Evolutionary conservation across 108 stramenopile species (phyloP), one percentile per base, ranked within the genome.

Genomic region (Conticribra guillardii): DNA sequence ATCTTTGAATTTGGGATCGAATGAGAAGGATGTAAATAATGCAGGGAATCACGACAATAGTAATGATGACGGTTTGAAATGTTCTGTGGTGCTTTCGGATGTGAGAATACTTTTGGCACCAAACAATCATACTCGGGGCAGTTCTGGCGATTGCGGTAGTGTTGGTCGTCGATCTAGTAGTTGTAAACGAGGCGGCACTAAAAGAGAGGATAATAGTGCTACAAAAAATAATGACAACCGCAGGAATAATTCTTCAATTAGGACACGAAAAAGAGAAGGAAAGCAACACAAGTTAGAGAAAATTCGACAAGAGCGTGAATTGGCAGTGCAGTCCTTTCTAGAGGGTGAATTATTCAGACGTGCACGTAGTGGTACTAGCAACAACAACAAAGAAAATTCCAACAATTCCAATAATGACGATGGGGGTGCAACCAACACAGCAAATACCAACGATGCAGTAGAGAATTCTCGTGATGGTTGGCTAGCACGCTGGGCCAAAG

Each of bases 171-270:
- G n/a, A 53, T 23, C 52, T 53, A 8, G 52, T 16, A 18, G 17
- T 23, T 18, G 22, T 53, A 8, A 8, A 23, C 8, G 7, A n/a
- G 8, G n/a, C n/a, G n/a, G n/a, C 50, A 52, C 15, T 52, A 60
- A 55, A 48, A 34, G 90, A 86, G 33, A 63, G 62, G 49, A 93
- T 95, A 32, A 95, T 95, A 28, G 96, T 84, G 51, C 89, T 89
- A 1, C 95, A 95, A 8, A 97, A 82, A 54, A 96, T 97, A 71
- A 97, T 97, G 67, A n/a, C n/a, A n/a, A n/a, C n/a, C n/a, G n/a
- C n/a, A n/a, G n/a, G n/a, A n/a, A n/a, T n/a, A n/a, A n/a, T n/a
- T n/a, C n/a, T n/a, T n/a, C n/a, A n/a, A n/a, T n/a, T n/a, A n/a
- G n/a, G n/a, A n/a, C n/a, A n/a, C n/a, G n/a, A n/a, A n/a, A n/a